These are phyloP conservation scores for Debaryomyces singareniensis DNA, from an alignment of 1,139 yeast genomes.

Conservation along the genomic window DNA sequence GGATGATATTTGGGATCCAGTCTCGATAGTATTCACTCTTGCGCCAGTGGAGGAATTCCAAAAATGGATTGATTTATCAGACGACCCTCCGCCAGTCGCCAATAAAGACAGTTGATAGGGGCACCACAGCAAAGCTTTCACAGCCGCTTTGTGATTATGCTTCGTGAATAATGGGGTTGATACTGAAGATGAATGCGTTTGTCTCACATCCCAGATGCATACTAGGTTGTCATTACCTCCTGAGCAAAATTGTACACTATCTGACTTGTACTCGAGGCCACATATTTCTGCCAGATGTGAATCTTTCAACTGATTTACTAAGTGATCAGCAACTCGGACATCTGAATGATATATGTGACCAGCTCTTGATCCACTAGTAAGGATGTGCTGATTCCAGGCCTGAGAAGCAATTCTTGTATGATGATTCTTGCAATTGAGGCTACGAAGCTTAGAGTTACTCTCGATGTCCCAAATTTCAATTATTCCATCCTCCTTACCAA, in stretches of 20 bases:
- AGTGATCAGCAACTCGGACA: slow-evolving; percentile 81
- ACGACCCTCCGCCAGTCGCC: slow-evolving; percentile 96
- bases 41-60: slow-evolving; percentile 95
- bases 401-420: slow-evolving; percentile 72
- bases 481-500: slow-evolving; percentile 80
- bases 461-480: slow-evolving; percentile 95
- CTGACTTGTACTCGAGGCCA: slow-evolving; percentile 81
- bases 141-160: slow-evolving; percentile 86
- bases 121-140: slow-evolving; percentile 93
- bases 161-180: slow-evolving; percentile 67
- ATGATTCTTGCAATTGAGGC: slow-evolving; percentile 64
- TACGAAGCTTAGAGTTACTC: slow-evolving; percentile 63
- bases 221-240: slow-evolving; percentile 96
- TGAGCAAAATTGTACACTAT: slow-evolving; percentile 80
- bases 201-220: slow-evolving; percentile 90
- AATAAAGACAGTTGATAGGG: slow-evolving; percentile 78
- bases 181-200: slow-evolving; percentile 20
- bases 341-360: slow-evolving; percentile 89
- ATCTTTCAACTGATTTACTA: slow-evolving; percentile 46
- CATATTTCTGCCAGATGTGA: slow-evolving; percentile 85
- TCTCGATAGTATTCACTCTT: slow-evolving; percentile 77
- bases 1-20: slow-evolving; percentile 92
- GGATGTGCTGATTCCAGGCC: slow-evolving; percentile 76
- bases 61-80: slow-evolving; percentile 84
- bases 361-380: slow-evolving; percentile 77